phyloP scores from a whole-genome alignment of 176 grass and related monocot genomes.

The Juncus effusus region DNA sequence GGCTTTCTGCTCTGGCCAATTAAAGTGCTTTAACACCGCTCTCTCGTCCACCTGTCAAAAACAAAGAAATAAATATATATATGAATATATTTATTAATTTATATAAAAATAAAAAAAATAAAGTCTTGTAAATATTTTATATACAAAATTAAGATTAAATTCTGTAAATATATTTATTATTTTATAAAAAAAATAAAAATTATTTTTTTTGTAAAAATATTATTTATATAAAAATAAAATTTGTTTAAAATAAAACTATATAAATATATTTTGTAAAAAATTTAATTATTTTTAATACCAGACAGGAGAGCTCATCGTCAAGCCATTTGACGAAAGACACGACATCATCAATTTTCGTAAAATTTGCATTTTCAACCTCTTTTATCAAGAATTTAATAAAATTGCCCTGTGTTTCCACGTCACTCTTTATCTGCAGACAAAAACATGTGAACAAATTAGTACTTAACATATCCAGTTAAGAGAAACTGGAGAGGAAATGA shows the following conservation, averaged over 20 bases:
- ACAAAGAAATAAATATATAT: neutral
- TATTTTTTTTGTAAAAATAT: too few species aligned
- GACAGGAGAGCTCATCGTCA: conserved; percentile 84
- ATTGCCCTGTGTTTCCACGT: conserved; percentile 88
- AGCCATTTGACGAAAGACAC: conserved; percentile 99
- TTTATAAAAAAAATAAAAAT: too few species aligned
- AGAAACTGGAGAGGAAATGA: conserved; percentile 3
- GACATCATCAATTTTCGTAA: conserved; percentile 71
- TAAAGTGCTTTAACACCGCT: conserved; percentile 98
- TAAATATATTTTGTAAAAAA: too few species aligned
- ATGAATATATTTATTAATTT: neutral
- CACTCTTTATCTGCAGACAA: conserved; percentile 63
- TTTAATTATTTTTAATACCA: conserved; percentile 34
- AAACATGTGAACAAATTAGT: neutral
- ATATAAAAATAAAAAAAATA: neutral
- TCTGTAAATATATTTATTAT: too few species aligned
- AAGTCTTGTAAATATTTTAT: too few species aligned
- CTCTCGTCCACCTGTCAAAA: conserved; percentile 82
- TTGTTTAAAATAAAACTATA: too few species aligned
- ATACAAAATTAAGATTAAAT: too few species aligned
- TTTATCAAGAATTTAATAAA: conserved; percentile 89
- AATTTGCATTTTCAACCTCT: conserved; percentile 59
- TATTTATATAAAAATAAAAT: too few species aligned
- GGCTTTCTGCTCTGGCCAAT: conserved; percentile 96
- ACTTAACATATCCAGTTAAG: neutral